phyloP scores from a whole-genome alignment of 2,329 filamentous ascomycete species.

The Pyricularia grisea region DNA sequence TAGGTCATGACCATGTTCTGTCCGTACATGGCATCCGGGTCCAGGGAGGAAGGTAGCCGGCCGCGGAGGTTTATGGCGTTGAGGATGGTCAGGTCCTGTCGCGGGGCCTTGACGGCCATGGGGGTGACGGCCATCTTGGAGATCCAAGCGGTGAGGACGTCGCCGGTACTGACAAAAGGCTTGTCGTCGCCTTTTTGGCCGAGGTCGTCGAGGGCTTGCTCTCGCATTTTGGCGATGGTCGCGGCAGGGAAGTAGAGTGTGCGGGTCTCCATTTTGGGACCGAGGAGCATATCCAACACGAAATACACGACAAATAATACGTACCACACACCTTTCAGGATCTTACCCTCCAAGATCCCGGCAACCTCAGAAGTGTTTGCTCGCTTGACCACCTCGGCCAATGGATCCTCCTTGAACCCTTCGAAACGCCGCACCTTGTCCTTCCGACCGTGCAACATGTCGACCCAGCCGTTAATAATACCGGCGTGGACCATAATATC shows the following conservation, averaged over 20 bases:
- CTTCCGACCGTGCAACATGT: conserved; percentile 29
- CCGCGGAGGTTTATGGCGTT: conserved; percentile 28
- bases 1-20: conserved; percentile 10
- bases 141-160: conserved; percentile 33
- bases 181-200: conserved; percentile 7
- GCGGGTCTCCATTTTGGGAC: conserved; percentile 21
- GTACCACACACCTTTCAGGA: conserved; percentile 17
- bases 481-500: conserved; percentile 32
- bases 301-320: conserved; percentile 23
- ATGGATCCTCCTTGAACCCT: conserved; percentile 21
- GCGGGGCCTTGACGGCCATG: conserved; percentile 12
- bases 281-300: conserved; percentile 21
- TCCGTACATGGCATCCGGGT: conserved; percentile 16
- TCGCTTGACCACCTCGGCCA: background rate
- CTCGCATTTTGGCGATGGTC: conserved; percentile 19
- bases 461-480: conserved; percentile 34
- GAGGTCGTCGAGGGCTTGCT: conserved; percentile 21
- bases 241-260: conserved; percentile 27
- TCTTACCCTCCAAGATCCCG: conserved; percentile 7
- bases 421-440: conserved; percentile 24
- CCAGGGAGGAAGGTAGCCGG: conserved; percentile 18
- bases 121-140: conserved; percentile 18
- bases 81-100: conserved; percentile 22
- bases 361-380: no score
- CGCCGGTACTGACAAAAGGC: conserved; percentile 35